Evolutionary conservation across 768 basidiomycete species (phyloP).

Genomic region (Flagelloscypha sp.): DNA sequence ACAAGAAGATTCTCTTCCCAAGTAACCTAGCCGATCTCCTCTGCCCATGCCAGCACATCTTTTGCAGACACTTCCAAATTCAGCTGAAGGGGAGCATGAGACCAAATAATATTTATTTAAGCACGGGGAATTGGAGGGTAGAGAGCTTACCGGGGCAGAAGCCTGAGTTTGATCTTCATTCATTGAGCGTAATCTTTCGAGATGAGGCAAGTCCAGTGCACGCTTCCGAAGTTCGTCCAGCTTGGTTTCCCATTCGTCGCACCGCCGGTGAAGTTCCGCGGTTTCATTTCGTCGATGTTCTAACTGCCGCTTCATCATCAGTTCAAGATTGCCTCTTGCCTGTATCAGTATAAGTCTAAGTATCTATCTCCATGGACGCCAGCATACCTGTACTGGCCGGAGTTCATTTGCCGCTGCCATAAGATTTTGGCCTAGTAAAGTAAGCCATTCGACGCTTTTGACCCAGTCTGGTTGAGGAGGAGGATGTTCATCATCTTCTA

Average conservation of each 20-base stretch:
- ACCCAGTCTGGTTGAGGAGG: slow-evolving; percentile 73
- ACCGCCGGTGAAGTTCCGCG: slow-evolving; percentile 53
- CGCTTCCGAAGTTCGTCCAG: no score
- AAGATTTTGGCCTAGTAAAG: slow-evolving; percentile 72
- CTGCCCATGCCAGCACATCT: slow-evolving; percentile 20
- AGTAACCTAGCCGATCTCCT: slow-evolving; percentile 17
- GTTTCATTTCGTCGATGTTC: slow-evolving; percentile 71
- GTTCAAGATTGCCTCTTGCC: slow-evolving; percentile 76
- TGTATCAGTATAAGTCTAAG: slow-evolving; percentile 18
- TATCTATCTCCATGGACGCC: background rate
- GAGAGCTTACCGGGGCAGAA: background rate
- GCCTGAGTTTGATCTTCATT: background rate
- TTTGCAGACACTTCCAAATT: no score
- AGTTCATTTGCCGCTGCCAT: slow-evolving; percentile 88
- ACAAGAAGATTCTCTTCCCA: no score
- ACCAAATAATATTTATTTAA: no score
- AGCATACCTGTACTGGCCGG: slow-evolving; percentile 71
- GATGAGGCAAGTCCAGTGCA: no score
- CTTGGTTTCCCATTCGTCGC: no score
- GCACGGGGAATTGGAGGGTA: no score
- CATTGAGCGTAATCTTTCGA: slow-evolving; percentile 37
- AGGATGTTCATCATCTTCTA: slow-evolving; percentile 29
- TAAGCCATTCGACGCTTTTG: slow-evolving; percentile 73
- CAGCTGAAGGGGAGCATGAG: no score
- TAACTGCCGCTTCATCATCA: slow-evolving; percentile 74